Base-by-base conservation (phyloP, 2,329 filamentous ascomycete genomes). In the Truncatella angustata region DNA sequence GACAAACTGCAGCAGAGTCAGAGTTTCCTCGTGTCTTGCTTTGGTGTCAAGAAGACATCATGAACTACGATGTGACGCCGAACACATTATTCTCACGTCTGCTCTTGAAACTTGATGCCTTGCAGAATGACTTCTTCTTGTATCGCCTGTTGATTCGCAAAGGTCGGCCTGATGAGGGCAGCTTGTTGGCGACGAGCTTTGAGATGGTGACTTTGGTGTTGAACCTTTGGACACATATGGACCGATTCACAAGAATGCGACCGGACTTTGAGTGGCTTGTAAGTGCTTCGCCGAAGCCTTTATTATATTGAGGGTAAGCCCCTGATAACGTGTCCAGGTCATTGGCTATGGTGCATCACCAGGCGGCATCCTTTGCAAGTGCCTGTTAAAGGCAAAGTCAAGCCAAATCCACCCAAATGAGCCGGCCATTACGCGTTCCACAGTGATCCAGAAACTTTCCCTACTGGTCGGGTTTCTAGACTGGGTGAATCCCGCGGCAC, bases 81-180 rank as follows among this genome's bases (percentile, higher is more conserved):
- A 56, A 66, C 0, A 60, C 63, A 0, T 54, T 79, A 0, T 78
- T 77, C 48, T 67, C 69, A 4, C 67, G 76, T 2, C 70, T 79
- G 12, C 61, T 83, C 1, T 63, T 80, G 1, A 70, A 71, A 2
- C 69, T 82, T 2, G 73, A 77, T 20, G 74, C 80, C 42, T 64
- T 83, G 0, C 77, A 84, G 37, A 84, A 84, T 35, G 68, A 80
- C 3, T 84, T 86, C 52, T 74, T 86, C 9, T 67, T 84, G 5
- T 78, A 85, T 51, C 71, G 83, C 14, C 71, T 85, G 0, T 65
- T 85, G 7, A 69, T 79, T 20, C 80, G 78, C 16, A 63, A 66
- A 3, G 69, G 71, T 0, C 63, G 70, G 11, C 57, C 64, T 0
- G 67, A 70, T 7, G 65, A 70, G 7, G 70, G 70, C 0, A 66